A percentile compares a stretch with the other conserved stretches of the same genome.
phyloP scores from a whole-genome alignment of 2,329 filamentous ascomycete genomes.

The Tolypocladium tropicale region DNA sequence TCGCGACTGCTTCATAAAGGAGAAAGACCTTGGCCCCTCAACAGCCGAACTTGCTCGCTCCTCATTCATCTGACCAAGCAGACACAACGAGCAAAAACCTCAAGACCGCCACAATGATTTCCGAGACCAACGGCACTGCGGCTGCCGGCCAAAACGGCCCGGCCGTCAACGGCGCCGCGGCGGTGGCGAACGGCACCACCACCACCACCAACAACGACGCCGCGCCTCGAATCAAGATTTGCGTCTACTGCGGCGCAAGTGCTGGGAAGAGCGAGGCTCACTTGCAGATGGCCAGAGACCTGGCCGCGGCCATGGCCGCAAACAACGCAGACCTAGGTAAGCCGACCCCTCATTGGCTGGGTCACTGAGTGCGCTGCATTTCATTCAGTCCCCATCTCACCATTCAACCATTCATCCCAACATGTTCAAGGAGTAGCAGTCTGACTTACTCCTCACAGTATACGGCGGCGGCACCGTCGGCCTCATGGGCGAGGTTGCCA shows the following conservation, averaged over 20 bases:
- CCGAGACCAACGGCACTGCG: conserved; percentile 7
- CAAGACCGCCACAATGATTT: conserved; percentile 10
- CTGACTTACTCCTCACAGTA: conserved; percentile 35
- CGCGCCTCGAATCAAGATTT: conserved; percentile 54
- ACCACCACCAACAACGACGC: no score
- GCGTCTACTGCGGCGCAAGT: conserved; percentile 88
- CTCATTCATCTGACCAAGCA: background rate
- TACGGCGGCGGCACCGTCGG: conserved; percentile 94
- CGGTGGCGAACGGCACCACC: conserved; percentile 13
- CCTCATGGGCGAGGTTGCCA: conserved; percentile 89
- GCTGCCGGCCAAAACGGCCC: background rate
- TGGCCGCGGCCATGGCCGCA: conserved; percentile 64
- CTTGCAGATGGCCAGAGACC: conserved; percentile 64
- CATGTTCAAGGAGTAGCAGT: background rate
- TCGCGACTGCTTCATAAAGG: background rate
- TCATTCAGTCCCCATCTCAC: background rate
- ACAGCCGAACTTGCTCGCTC: background rate
- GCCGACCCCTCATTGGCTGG: conserved; percentile 7
- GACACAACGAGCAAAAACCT: background rate
- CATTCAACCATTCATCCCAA: background rate
- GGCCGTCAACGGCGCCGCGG: conserved; percentile 4
- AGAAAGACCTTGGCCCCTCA: background rate
- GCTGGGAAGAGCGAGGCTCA: conserved; percentile 64
- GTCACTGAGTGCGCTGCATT: background rate
- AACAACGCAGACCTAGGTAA: conserved; percentile 66